phyloP scores from a whole-genome alignment of 352 stramenopile genomes.

The Pythium coloratum region DNA sequence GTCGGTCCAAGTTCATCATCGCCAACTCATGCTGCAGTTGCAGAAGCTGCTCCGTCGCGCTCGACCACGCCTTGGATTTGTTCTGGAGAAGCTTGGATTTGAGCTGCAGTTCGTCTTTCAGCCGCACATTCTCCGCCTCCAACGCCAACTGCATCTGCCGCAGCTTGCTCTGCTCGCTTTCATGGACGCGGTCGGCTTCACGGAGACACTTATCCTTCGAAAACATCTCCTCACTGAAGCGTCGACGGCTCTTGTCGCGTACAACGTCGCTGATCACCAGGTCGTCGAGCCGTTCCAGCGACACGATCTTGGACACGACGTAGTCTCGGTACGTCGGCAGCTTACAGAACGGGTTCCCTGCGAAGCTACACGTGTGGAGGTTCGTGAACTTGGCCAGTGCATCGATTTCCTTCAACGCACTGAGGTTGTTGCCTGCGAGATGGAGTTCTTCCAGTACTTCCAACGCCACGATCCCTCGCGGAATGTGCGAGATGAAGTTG shows the following conservation, averaged over 20 bases:
- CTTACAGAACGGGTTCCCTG: constrained; percentile 71
- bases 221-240: constrained; percentile 62
- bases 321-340: constrained; percentile 79
- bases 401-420: constrained; percentile 72
- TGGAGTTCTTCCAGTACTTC: constrained; percentile 61
- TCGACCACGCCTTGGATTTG: constrained; percentile 83
- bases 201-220: constrained; percentile 54
- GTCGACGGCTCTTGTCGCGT: constrained; percentile 61
- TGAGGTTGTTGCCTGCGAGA: constrained; percentile 71
- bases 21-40: constrained; percentile 81
- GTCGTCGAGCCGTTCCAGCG: constrained; percentile 65
- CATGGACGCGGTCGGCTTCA: constrained; percentile 42
- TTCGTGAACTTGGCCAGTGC: constrained; percentile 55
- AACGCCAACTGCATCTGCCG: constrained; percentile 55
- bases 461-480: constrained; percentile 46
- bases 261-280: constrained; percentile 36
- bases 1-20: constrained; percentile 73
- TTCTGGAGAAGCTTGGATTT: constrained; percentile 84
- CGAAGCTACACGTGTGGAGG: constrained; percentile 59
- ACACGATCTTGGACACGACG: constrained; percentile 60
- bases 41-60: constrained; percentile 69
- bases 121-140: constrained; percentile 67
- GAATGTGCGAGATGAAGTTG: constrained; percentile 82
- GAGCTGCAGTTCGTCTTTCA: constrained; percentile 76
- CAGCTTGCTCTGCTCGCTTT: constrained; percentile 57